These are phyloP conservation scores for Didymella segeticola DNA, from an alignment of 2,329 filamentous ascomycete species.

Conservation along the genomic window DNA sequence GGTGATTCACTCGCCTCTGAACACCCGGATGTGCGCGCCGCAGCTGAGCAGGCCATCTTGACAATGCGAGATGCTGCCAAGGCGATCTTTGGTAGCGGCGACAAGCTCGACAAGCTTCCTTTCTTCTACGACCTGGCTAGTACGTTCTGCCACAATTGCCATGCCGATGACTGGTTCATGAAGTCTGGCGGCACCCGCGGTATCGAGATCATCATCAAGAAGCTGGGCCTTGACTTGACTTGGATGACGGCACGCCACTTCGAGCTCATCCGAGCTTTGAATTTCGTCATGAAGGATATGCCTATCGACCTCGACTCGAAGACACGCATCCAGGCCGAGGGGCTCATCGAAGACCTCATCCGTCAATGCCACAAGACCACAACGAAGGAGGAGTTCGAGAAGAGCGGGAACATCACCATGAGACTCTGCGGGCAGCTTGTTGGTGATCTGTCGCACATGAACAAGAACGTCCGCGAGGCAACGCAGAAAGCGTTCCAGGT, in stretches of 20 bases:
- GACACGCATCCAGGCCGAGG: slow-evolving; percentile 81
- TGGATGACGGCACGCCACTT: slow-evolving; percentile 86
- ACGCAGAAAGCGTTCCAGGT: slow-evolving; percentile 81
- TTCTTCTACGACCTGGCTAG: slow-evolving; percentile 86
- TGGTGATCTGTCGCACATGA: slow-evolving; percentile 91
- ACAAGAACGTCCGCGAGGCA: slow-evolving; percentile 88
- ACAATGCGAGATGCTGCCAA: slow-evolving; percentile 78
- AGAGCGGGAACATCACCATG: slow-evolving; percentile 70
- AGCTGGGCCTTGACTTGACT: slow-evolving; percentile 79
- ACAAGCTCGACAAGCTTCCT: slow-evolving; percentile 74
- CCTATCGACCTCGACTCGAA: slow-evolving; percentile 91
- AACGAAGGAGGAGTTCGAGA: slow-evolving; percentile 79
- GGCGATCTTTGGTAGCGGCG: slow-evolving; percentile 78
- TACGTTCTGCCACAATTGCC: slow-evolving; percentile 91
- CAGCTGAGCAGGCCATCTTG: slow-evolving; percentile 78
- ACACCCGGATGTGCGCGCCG: slow-evolving; percentile 77
- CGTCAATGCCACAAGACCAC: slow-evolving; percentile 78
- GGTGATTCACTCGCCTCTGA: slow-evolving; percentile 91
- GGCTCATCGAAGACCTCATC: slow-evolving; percentile 81
- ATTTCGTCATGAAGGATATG: slow-evolving; percentile 99
- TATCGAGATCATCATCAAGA: slow-evolving; percentile 85
- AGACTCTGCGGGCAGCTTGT: slow-evolving; percentile 86
- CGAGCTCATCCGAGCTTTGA: slow-evolving; percentile 87
- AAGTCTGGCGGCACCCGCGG: slow-evolving; percentile 92
- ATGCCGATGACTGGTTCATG: slow-evolving; percentile 98